Base-by-base conservation (phyloP, 2,329 filamentous ascomycete species). In the Juglanconis oblonga region DNA sequence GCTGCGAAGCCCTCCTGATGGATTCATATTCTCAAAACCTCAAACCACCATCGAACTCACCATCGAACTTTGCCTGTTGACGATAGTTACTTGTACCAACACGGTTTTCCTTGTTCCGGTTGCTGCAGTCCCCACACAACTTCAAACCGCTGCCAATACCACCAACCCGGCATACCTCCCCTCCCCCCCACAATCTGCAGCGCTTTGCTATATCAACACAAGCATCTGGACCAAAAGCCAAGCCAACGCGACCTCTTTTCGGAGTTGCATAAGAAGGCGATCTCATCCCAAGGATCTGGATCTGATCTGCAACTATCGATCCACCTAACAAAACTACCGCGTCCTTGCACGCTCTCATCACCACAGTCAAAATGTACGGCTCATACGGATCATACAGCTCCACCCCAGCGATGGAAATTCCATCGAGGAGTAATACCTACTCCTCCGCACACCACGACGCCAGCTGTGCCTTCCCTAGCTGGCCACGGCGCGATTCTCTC, bases 391-490 rank as follows among this genome's bases (percentile, higher is more conserved):
- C 78, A 58, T 81, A 80, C 71, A 79, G 78, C 76, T 79, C 77
- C 64, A 72, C 78, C 1, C 69, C 73, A 45, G 76, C 80, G 67
- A 77, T 82, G 73, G 77, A 80, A 64, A 81, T 82, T 64, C 69
- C 74, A 24, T 66, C 69, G 55, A 64, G 69, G 65, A 74, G 72
- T 68, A 40, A 55, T 42, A 58, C 42, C 3, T 62, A 62, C 36
- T 57, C 52, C 38, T 62, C 61, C n/a, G 14, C 47, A 4, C 74
- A 73, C 65, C 74, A 77, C 65, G 77, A 79, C 66, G 70, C 74
- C 33, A 72, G 72, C 42, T 85, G 83, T 73, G 83, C 83, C 32
- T 86, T 80, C 65, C 83, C 83, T 33, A 84, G 81, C 31, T 86
- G 83, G 83, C 82, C 83, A 32, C 79, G 82, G 60, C 77, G 83